Evolutionary conservation across 257 asterid genomes (phyloP), one percentile per base, ranked within the genome.

Genomic region (Solanum infundibuliforme): DNA sequence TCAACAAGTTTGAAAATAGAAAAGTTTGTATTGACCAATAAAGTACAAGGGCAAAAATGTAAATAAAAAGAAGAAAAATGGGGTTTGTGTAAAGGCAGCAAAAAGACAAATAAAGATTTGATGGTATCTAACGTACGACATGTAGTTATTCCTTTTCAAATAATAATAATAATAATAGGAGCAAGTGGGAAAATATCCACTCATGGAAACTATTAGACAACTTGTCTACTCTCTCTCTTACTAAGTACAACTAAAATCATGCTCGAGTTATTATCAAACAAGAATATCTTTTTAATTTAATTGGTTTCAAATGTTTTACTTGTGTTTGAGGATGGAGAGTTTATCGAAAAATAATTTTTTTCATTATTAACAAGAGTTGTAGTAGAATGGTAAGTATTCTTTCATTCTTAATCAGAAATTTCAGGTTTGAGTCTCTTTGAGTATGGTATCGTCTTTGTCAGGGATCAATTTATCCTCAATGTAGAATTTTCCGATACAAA

Each of bases 91-190:
- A 71, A 58, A 34, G 31, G 72, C 35, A 84, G 29, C 60, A 88
- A 88, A 38, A 86, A 72, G 87, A 74, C 87, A 73, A 43, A 66
- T 43, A 55, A 89, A 39, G 86, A 87, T 88, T 72, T 88, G 83
- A 87, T 38, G 91, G 87, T 82, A 88, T 87, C 92, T 81, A 81
- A 52, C 86, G 89, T 89, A 89, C 92, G 83, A 41, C 83, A 89
- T 85, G 58, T 76, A n/a, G 60, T 90, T 83, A 31, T 62, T 46
- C 87, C 72, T 21, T 35, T 41, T 86, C 90, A 81, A 55, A 35
- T 8, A 38, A 38, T 18, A 35, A 32, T 25, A 58, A 18, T 48
- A 29, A 58, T 58, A 58, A 58, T 58, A 21, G 12, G n/a, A 14
- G 66, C 83, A 31, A 77, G 84, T 77, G 62, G 84, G 48, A 77